A percentile compares a stretch with the other conserved stretches of the same genome.
Evolutionary conservation across 257 asterid species (phyloP).

Genomic region (Coffea canephora): DNA sequence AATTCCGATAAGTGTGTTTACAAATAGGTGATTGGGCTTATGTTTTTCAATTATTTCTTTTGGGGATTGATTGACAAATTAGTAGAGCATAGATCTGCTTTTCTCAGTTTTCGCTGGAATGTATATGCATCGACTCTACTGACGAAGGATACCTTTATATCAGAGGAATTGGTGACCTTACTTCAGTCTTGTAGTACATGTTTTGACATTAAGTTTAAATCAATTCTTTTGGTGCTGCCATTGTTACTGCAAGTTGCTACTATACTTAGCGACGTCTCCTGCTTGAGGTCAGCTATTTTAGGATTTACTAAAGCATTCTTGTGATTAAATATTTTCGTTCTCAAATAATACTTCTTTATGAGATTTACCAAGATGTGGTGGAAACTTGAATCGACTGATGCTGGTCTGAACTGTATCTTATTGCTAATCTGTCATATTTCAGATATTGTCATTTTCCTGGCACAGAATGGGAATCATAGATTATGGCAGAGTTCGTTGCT

Average conservation of each 20-base stretch:
- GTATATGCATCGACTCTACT: slow-evolving; percentile 8
- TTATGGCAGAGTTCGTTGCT: background rate
- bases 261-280: background rate
- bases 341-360: background rate
- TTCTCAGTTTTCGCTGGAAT: background rate
- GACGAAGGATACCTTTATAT: background rate
- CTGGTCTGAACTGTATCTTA: background rate
- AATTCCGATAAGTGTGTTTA: slow-evolving; percentile 50
- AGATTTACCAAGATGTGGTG: background rate
- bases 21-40: slow-evolving; percentile 17
- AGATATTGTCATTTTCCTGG: background rate
- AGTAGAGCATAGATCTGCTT: background rate
- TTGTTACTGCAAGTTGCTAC: background rate
- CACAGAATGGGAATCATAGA: background rate
- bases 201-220: background rate
- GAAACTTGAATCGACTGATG: background rate
- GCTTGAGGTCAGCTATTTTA: background rate
- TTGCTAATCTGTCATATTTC: background rate
- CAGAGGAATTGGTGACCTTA: background rate
- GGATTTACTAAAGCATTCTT: background rate
- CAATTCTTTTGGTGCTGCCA: background rate
- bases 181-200: background rate
- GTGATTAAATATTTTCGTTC: background rate
- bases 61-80: background rate
- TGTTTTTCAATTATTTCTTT: background rate